A percentile compares a stretch with the other conserved stretches of the same genome.
Conservation (phyloP, 2,329 filamentous ascomycete species). For the Amauroascus verrucosus region DNA sequence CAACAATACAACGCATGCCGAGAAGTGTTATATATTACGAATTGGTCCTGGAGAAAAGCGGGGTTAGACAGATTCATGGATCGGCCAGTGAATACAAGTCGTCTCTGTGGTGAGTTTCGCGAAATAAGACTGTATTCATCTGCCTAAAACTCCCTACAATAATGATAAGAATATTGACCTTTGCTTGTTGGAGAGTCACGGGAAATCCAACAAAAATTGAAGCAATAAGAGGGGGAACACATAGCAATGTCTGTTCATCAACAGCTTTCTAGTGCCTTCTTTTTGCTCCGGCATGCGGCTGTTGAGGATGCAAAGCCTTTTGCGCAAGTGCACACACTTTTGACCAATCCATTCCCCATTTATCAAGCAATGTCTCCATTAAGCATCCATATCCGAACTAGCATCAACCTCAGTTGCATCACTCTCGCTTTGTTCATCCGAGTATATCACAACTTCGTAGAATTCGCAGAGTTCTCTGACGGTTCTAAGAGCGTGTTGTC, state of each 20-base stretch:
- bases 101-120: too few relatives aligned
- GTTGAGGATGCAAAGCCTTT: not conserved
- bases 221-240: not conserved
- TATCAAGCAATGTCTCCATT: conserved; percentile 6
- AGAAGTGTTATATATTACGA: too few relatives aligned
- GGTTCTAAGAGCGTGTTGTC: not conserved
- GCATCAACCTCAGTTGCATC: not conserved
- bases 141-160: too few relatives aligned
- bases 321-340: not conserved
- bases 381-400: not conserved
- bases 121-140: too few relatives aligned
- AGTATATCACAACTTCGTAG: conserved; percentile 3
- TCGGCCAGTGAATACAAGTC: too few relatives aligned
- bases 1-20: too few relatives aligned
- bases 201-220: too few relatives aligned
- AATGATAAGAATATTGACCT: too few relatives aligned
- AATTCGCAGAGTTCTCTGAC: not conserved
- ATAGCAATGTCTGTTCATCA: not conserved
- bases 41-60: too few relatives aligned
- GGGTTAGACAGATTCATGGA: too few relatives aligned
- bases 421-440: not conserved
- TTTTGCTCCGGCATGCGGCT: conserved; percentile 1
- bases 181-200: not conserved
- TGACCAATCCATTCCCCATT: conserved; percentile 5
- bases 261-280: not conserved